Evolutionary conservation across 345 rosid genomes (phyloP).

Genomic region (Litchi chinensis): DNA sequence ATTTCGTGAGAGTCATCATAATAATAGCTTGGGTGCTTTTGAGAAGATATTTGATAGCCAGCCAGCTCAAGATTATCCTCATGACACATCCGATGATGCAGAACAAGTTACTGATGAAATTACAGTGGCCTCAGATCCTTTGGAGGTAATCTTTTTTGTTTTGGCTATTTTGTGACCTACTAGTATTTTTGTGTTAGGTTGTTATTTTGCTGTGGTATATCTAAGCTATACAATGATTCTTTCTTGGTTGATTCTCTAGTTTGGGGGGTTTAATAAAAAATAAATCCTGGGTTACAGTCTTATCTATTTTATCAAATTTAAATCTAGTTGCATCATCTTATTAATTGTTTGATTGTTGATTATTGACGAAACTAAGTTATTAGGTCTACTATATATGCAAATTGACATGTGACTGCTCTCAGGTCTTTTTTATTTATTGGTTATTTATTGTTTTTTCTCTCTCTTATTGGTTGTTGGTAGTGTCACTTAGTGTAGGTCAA

Average conservation of each 20-base stretch:
- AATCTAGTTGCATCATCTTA: background rate
- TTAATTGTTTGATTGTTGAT: background rate
- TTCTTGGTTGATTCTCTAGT: background rate
- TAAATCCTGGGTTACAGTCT: background rate
- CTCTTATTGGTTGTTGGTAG: background rate
- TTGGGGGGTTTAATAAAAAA: background rate
- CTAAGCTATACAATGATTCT: background rate
- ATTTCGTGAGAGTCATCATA: conserved; percentile 57
- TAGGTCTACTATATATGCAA: background rate
- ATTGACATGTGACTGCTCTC: background rate
- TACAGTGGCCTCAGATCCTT: conserved; percentile 72
- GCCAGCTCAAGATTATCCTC: conserved; percentile 42
- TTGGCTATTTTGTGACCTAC: background rate
- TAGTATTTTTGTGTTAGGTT: background rate
- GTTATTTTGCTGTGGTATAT: background rate
- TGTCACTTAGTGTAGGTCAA: background rate
- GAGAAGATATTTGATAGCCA: conserved; percentile 58
- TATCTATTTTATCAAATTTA: background rate
- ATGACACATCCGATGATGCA: conserved; percentile 38
- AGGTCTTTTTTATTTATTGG: background rate
- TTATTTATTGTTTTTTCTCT: background rate
- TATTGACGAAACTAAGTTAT: background rate
- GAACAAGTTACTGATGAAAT: conserved; percentile 45
- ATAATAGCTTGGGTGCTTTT: conserved; percentile 57
- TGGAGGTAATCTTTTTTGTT: conserved; percentile 61